Percentiles rank a stretch among this genome's conserved stretches.
Conservation (phyloP, 805 yeast genomes). For the Candida ipomoeae region DNA sequence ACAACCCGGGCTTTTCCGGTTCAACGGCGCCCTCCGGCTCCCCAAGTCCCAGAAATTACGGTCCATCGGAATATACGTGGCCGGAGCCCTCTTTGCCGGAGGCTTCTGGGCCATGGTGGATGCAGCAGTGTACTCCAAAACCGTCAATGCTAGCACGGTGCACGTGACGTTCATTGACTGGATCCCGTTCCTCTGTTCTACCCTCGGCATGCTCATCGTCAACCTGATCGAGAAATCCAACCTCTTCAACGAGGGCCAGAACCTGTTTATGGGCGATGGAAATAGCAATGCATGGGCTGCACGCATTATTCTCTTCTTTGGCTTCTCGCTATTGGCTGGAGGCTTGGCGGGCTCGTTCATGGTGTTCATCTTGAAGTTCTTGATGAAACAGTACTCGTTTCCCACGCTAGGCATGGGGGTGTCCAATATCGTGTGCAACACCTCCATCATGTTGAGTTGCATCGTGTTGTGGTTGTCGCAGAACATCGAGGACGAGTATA, state of each 20-base stretch:
- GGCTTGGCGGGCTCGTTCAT: constrained; percentile 91
- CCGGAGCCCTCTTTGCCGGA: constrained; percentile 73
- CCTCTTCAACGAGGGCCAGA: constrained; percentile 41
- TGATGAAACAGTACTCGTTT: constrained; percentile 70
- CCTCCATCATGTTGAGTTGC: constrained; percentile 82
- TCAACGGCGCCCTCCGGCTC: constrained; percentile 50
- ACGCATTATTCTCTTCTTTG: constrained; percentile 80
- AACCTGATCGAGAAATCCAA: constrained; percentile 68
- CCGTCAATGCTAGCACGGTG: constrained; percentile 78
- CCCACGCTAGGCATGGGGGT: constrained; percentile 96
- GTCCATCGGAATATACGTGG: constrained; percentile 68
- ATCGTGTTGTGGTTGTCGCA: constrained; percentile 89
- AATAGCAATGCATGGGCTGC: constrained; percentile 85
- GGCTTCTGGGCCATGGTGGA: constrained; percentile 91
- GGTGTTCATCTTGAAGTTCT: constrained; percentile 79
- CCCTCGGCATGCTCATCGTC: constrained; percentile 83
- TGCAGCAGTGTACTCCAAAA: constrained; percentile 80
- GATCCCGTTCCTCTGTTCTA: constrained; percentile 88
- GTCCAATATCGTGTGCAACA: constrained; percentile 77
- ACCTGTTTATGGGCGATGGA: constrained; percentile 40
- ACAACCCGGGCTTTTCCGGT: constrained; percentile 56
- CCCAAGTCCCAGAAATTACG: constrained; percentile 71
- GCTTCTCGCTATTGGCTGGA: constrained; percentile 89
- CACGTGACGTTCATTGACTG: constrained; percentile 93
- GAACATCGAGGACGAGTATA: constrained; percentile 92